Evolutionary conservation across 495 filamentous ascomycete genomes (phyloP), one percentile per base, ranked within the genome.

Genomic region (Neurospora sp.): DNA sequence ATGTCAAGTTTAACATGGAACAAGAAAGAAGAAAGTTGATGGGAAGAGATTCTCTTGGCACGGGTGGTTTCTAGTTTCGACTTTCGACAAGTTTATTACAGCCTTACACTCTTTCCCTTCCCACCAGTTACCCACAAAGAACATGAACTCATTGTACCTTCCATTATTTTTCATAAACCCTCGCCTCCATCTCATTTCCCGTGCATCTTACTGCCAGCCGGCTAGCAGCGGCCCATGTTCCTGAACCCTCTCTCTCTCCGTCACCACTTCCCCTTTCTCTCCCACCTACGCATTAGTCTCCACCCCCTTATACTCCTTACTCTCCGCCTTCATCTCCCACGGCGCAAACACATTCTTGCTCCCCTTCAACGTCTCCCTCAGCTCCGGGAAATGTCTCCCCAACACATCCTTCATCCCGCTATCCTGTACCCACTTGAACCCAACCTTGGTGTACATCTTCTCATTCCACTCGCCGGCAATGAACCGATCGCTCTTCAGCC

Each of bases 401-500:
- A 83, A 44, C 4, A 83, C 76, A 68, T 77, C 76, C 69, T 74
- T 76, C 79, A 83, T 82, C 10, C 74, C 76, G 4, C 40, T 68
- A 8, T 79, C 39, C 79, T 82, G 79, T 68, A 84, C 83, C 81
- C 82, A 84, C 37, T 74, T 17, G 70, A 85, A 74, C 9, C 82
- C 83, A 69, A 78, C 80, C 61, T 77, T 76, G 17, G 82, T 83
- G 45, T 85, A 85, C 35, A 74, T 75, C 68, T 78, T 73, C 69
- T 76, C 76, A 17, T 73, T 75, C 80, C 80, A 84, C 40, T 74
- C 69, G 6, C 76, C 79, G 17, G 79, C 79, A 40, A 82, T 76
- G 65, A 84, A 85, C 39, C 83, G 75, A 76, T 85, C 83, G 41
- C 79, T 82, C 79, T 84, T 84, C 22, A 83, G 40, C 48, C 82